These are phyloP conservation scores for Alternaria burnsii DNA, from an alignment of 2,329 filamentous ascomycete species.

Conservation along the genomic window DNA sequence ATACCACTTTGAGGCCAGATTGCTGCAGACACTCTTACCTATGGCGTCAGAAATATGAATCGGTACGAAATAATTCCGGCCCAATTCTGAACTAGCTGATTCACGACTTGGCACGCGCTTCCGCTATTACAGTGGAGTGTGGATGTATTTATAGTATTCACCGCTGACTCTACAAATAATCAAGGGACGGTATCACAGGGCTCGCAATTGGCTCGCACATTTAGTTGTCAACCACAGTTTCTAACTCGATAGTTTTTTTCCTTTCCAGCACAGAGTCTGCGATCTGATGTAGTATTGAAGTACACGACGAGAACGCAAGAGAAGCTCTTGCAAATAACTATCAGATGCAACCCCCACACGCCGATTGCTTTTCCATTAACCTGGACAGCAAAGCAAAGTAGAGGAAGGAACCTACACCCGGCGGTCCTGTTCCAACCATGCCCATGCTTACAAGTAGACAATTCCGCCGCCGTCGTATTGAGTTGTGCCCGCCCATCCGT, in stretches of 20 bases:
- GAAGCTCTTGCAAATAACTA: constrained; percentile 11
- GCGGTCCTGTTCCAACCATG: not conserved
- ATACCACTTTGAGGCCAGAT: constrained; percentile 13
- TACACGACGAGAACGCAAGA: constrained; percentile 21
- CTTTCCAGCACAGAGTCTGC: not conserved
- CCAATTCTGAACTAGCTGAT: constrained; percentile 1
- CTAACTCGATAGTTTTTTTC: constrained; percentile 9
- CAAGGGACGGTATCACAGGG: not conserved
- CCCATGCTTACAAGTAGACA: constrained; percentile 4
- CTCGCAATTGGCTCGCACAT: not conserved
- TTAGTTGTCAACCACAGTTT: not conserved
- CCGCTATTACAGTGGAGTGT: not conserved
- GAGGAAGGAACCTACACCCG: constrained; percentile 8
- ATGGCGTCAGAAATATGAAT: constrained; percentile 4
- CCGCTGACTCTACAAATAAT: not conserved
- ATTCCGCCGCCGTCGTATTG: constrained; percentile 8
- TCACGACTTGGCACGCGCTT: constrained; percentile 4
- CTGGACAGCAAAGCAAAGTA: constrained; percentile 11
- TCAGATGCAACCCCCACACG: constrained; percentile 21
- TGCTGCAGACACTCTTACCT: constrained; percentile 4
- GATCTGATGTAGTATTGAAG: constrained; percentile 7
- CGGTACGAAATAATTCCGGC: constrained; percentile 6
- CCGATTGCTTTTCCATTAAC: constrained; percentile 20
- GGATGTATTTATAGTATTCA: constrained; percentile 1
- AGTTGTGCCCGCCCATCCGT: not conserved